These are phyloP conservation scores for Acanthamoeba sp. DNA, from an alignment of 208 protist species.

Conservation along the genomic window DNA sequence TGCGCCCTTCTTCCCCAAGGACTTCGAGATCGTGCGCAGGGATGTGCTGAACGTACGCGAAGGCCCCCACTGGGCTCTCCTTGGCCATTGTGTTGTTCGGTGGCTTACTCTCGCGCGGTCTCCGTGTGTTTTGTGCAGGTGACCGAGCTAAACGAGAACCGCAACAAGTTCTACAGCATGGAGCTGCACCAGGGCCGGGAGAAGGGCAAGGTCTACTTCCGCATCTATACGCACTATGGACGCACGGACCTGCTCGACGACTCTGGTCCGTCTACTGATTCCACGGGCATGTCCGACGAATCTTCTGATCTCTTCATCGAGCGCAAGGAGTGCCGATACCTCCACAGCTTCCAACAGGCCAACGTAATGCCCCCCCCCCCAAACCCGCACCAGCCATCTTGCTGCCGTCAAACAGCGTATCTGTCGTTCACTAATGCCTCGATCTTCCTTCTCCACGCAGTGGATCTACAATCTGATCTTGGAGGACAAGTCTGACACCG, in stretches of 20 bases:
- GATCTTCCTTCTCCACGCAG: neutral
- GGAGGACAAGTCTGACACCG: neutral
- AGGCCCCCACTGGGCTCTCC: too few relatives aligned
- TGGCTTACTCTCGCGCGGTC: too few relatives aligned
- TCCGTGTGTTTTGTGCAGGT: neutral
- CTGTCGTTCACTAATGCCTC: neutral
- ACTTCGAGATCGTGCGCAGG: neutral
- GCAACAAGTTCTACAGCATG: slow-evolving; percentile 41
- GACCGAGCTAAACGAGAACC: slow-evolving; percentile 6
- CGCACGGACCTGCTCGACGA: neutral
- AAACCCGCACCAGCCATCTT: too few relatives aligned
- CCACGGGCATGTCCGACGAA: neutral
- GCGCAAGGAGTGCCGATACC: slow-evolving; percentile 11
- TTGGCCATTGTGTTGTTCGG: too few relatives aligned
- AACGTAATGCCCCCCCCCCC: neutral
- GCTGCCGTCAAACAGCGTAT: too few relatives aligned
- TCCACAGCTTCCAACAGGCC: slow-evolving; percentile 4
- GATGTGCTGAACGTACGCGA: neutral
- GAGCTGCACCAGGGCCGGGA: neutral
- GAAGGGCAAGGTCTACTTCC: neutral
- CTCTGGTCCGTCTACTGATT: neutral
- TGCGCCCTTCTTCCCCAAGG: slow-evolving; percentile 1
- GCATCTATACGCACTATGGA: slow-evolving; percentile 9
- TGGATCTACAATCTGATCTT: slow-evolving; percentile 24
- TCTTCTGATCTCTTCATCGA: neutral